Conservation (phyloP, 176 grass and related monocot genomes). For the Poa pratensis region DNA sequence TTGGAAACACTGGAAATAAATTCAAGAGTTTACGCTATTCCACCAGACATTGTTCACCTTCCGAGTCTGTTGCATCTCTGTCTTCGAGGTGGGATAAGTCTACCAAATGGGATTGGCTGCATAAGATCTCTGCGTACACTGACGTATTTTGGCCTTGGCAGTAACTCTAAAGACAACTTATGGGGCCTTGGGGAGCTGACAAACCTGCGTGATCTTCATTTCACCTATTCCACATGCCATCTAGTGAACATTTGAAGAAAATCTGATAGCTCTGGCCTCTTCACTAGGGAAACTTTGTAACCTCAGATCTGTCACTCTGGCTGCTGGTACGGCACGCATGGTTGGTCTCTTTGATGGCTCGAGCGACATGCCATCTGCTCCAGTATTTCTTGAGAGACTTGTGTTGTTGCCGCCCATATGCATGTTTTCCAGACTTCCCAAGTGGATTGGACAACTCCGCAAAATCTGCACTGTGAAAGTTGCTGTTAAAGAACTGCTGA, state of each 20-base stretch:
- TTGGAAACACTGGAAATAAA: slow-evolving; percentile 31
- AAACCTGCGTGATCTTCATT: slow-evolving; percentile 20
- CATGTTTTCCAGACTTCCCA: slow-evolving; percentile 27
- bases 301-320: slow-evolving; percentile 5
- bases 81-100: background rate
- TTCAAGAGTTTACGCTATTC: background rate
- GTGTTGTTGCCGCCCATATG: slow-evolving; percentile 15
- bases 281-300: slow-evolving; percentile 12
- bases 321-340: background rate
- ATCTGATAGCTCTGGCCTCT: slow-evolving; percentile 6
- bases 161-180: slow-evolving; percentile 18
- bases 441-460: background rate
- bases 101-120: background rate
- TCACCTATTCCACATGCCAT: background rate
- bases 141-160: slow-evolving; percentile 5
- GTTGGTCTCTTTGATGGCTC: background rate
- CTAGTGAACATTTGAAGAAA: background rate
- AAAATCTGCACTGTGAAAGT: slow-evolving; percentile 26
- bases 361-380: background rate
- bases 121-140: slow-evolving; percentile 18
- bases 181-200: background rate
- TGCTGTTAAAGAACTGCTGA: slow-evolving; percentile 18
- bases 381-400: background rate
- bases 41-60: background rate
- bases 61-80: slow-evolving; percentile 1